phyloP scores from a whole-genome alignment of 2,329 filamentous ascomycete genomes.

The Hypoxylon sp. region DNA sequence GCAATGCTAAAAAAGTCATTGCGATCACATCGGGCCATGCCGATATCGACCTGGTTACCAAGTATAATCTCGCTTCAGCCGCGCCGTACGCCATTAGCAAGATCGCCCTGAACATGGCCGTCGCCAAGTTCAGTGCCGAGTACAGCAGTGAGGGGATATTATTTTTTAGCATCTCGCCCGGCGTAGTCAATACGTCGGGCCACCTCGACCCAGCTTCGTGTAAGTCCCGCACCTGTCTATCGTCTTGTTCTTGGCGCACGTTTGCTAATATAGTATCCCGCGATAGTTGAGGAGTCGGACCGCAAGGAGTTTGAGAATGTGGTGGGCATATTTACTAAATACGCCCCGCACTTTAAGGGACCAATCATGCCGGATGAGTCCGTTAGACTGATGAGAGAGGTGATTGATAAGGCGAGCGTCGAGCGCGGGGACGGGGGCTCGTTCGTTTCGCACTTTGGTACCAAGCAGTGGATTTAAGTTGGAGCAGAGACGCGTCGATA shows the following conservation, averaged over 20 bases:
- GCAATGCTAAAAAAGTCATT: constrained; percentile 53
- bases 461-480: constrained; percentile 63
- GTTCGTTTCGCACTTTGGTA: constrained; percentile 66
- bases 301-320: constrained; percentile 20
- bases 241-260: neutral
- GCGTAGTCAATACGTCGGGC: constrained; percentile 56
- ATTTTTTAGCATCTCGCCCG: constrained; percentile 64
- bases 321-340: constrained; percentile 28
- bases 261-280: constrained; percentile 2
- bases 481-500: neutral
- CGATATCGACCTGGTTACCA: constrained; percentile 60
- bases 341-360: constrained; percentile 46
- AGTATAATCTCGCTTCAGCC: constrained; percentile 36
- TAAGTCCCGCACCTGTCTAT: neutral
- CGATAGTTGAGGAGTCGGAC: constrained; percentile 33
- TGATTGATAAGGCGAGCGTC: constrained; percentile 45
- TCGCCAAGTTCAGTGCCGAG: constrained; percentile 65
- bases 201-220: neutral
- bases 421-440: constrained; percentile 56
- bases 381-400: constrained; percentile 35
- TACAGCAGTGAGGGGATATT: constrained; percentile 63
- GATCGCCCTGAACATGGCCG: constrained; percentile 58
- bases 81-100: constrained; percentile 52
- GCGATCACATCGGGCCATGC: constrained; percentile 60
- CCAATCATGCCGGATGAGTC: constrained; percentile 41